Percentiles rank a stretch among this genome's conserved stretches.
Evolutionary conservation across 2,329 filamentous ascomycete genomes (phyloP).

Genomic region (Diatrype stigma): DNA sequence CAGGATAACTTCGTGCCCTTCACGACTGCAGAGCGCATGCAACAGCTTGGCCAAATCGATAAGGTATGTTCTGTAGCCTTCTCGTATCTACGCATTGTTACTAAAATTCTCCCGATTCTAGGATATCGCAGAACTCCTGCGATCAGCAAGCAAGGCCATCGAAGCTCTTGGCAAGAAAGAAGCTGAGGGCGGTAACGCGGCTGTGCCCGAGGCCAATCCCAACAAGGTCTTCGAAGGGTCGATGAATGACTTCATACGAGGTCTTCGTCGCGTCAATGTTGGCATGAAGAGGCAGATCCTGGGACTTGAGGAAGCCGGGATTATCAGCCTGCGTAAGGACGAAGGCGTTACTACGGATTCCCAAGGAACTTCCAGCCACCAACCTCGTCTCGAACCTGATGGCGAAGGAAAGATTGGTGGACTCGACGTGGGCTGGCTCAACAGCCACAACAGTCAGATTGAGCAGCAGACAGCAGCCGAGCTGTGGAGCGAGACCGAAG

Average conservation of each 20-base stretch:
- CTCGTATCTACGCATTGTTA: neutral
- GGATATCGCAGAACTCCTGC: constrained; percentile 44
- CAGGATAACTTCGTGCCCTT: constrained; percentile 47
- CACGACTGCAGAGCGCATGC: constrained; percentile 71
- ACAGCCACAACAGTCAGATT: constrained; percentile 77
- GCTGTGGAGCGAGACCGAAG: constrained; percentile 52
- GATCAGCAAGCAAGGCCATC: constrained; percentile 58
- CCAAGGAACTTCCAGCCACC: constrained; percentile 15
- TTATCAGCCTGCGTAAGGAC: constrained; percentile 51
- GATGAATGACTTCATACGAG: constrained; percentile 64
- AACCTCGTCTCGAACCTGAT: constrained; percentile 47
- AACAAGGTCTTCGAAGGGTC: constrained; percentile 54
- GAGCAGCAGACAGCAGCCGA: constrained; percentile 81
- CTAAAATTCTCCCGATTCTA: constrained; percentile 27
- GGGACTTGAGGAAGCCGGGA: constrained; percentile 75
- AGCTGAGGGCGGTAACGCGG: constrained; percentile 19
- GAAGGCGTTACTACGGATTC: constrained; percentile 21
- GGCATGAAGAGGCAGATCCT: constrained; percentile 71
- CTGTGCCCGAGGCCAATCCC: constrained; percentile 41
- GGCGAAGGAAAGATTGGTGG: constrained; percentile 52
- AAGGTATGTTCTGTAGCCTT: constrained; percentile 39
- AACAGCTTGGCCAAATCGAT: constrained; percentile 77
- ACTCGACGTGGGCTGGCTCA: constrained; percentile 85
- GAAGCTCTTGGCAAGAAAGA: constrained; percentile 55
- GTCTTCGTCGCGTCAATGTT: constrained; percentile 71